Base-by-base conservation (phyloP, 2,329 filamentous ascomycete species). In the Myrmaecium sp. region DNA sequence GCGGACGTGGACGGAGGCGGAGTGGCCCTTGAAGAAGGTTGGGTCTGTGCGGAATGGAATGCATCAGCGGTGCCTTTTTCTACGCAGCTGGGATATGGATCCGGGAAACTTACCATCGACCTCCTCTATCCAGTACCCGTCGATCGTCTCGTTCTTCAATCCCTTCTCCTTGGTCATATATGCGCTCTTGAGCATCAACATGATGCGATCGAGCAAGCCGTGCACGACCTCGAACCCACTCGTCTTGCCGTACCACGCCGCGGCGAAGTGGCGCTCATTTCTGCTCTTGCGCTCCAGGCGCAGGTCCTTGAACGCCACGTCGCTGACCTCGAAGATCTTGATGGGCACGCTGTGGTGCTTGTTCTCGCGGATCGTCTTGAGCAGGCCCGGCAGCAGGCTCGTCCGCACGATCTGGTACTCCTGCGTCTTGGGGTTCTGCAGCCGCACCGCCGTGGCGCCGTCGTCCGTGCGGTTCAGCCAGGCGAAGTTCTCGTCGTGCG, bases 191-290 rank as follows among this genome's bases (percentile, higher is more conserved):
- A 98, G 68, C 86, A 95, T 95, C 33, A 80, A 60, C 67, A 98
- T 76, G 35, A 95, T 58, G 28, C 89, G 75, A 54, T 98, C 89
- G 22, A 98, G 61, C 37, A 98, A 65, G 31, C 89, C 89, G 55
- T 98, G 91, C 3, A 98, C 82, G 36, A 91, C 63, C 57, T 98
- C 89, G 52, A 98, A 98, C 21, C 91, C 89, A 40, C 76, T 83
- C 3, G 74, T 81, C 64, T 89, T 93, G 46, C 84, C 84, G 55
- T 86, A 94, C 68, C 78, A 93, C 2, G 83, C 84, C 6, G 84
- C 89, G n/a, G 81, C 82, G 51, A 93, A 95, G 58, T 92, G 86
- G 30, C 86, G 66, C 62, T 94, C 81, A 51, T 98, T 98, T 39
- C 82, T 71, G 40, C 74, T 78, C 60, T 83, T 82, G 37, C 89